A percentile compares a stretch with the other conserved stretches of the same genome.
Conservation (phyloP, 2,329 filamentous ascomycete species). For the Tolypocladium guangdongense region DNA sequence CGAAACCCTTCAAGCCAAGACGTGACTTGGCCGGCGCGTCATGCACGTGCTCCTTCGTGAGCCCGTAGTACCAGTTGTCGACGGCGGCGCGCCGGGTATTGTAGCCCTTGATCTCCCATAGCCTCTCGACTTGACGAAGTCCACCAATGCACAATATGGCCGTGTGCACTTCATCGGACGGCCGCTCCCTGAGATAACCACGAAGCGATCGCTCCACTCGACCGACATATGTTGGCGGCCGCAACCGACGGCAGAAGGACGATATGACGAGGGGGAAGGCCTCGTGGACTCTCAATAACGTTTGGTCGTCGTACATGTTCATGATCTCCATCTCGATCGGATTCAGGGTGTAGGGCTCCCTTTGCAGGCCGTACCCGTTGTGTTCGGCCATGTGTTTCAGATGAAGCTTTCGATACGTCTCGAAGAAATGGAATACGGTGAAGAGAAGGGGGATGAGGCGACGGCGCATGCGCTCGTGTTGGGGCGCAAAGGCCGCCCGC, state of each 20-base stretch:
- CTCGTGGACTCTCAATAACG: conserved; percentile 51
- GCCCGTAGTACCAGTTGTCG: conserved; percentile 45
- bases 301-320: conserved; percentile 54
- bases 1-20: conserved; percentile 40
- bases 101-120: conserved; percentile 59
- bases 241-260: conserved; percentile 50
- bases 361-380: conserved; percentile 37
- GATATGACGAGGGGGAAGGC: conserved; percentile 54
- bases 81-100: conserved; percentile 47
- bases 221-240: conserved; percentile 54
- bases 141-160: conserved; percentile 51
- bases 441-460: conserved; percentile 53
- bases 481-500: conserved; percentile 45
- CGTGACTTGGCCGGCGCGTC: conserved; percentile 37
- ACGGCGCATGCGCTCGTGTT: conserved; percentile 53
- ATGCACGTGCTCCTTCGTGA: conserved; percentile 30
- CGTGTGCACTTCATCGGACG: conserved; percentile 50
- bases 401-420: conserved; percentile 50
- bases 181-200: conserved; percentile 52
- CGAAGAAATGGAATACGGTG: conserved; percentile 58
- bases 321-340: conserved; percentile 53
- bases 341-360: conserved; percentile 47
- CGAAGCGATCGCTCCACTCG: conserved; percentile 50
- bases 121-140: conserved; percentile 48
- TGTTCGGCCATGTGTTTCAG: conserved; percentile 43